phyloP scores from a whole-genome alignment of 108 stramenopile species.

The Craspedostauros australis region DNA sequence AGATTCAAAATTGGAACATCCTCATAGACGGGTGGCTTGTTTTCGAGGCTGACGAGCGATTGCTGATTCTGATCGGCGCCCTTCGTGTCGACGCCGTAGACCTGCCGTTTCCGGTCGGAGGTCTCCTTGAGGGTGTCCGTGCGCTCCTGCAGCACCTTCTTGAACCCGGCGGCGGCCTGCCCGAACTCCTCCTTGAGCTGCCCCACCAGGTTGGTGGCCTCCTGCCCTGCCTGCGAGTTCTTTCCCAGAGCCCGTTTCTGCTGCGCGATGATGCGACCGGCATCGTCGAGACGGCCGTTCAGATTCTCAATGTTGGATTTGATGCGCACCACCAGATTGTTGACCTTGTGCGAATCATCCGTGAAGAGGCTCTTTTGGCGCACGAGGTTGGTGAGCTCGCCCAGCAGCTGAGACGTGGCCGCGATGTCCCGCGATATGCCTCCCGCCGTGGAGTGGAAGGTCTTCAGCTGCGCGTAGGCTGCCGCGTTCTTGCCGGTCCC shows the following conservation, averaged over 20 bases:
- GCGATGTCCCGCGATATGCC: slow-evolving; percentile 75
- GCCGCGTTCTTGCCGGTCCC: slow-evolving; percentile 2
- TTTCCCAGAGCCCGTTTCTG: slow-evolving; percentile 63
- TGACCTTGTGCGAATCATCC: slow-evolving; percentile 64
- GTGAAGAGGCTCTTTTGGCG: slow-evolving; percentile 58
- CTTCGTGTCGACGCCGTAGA: slow-evolving; percentile 47
- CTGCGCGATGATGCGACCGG: slow-evolving; percentile 42
- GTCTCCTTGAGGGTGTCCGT: slow-evolving; percentile 76
- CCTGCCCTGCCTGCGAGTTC: slow-evolving; percentile 73
- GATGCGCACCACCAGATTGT: slow-evolving; percentile 67
- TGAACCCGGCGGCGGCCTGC: slow-evolving; percentile 72
- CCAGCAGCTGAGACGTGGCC: slow-evolving; percentile 53
- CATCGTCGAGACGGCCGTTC: slow-evolving; percentile 67
- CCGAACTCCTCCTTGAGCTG: slow-evolving; percentile 76
- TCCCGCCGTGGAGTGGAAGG: slow-evolving; percentile 67
- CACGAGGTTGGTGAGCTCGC: slow-evolving; percentile 67
- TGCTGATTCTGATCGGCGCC: slow-evolving; percentile 32
- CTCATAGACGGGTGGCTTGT: slow-evolving; percentile 63
- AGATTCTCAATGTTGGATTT: slow-evolving; percentile 70
- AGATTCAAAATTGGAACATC: not conserved
- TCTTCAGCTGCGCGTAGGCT: slow-evolving; percentile 44
- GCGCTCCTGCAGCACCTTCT: slow-evolving; percentile 71
- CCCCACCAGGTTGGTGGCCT: slow-evolving; percentile 73
- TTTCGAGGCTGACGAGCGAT: slow-evolving; percentile 53
- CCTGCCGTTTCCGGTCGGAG: slow-evolving; percentile 55